phyloP scores from a whole-genome alignment of 78 protist genomes.

The Cavenderia fasciculata region DNA sequence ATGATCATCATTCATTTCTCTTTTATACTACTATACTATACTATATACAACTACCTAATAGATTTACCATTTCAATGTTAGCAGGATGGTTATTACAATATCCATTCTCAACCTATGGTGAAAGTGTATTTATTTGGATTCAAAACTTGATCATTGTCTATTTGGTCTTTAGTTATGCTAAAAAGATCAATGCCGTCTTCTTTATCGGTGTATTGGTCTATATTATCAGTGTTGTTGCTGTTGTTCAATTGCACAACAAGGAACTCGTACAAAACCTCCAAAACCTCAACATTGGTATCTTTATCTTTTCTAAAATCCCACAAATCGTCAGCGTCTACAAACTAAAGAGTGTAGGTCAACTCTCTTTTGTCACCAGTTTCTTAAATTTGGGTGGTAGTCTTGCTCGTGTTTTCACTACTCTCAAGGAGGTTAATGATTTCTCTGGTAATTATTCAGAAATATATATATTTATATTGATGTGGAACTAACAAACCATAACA shows the following conservation, averaged over 20 bases:
- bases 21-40: neutral
- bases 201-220: constrained; percentile 20
- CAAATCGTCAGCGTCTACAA: constrained; percentile 70
- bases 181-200: constrained; percentile 13
- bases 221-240: neutral
- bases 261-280: neutral
- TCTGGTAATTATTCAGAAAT: neutral
- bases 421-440: constrained; percentile 76
- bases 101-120: constrained; percentile 84
- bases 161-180: constrained; percentile 37
- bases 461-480: no score
- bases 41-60: constrained; percentile 14
- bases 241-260: neutral
- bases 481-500: no score
- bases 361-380: constrained; percentile 79
- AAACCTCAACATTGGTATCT: constrained; percentile 22
- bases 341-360: constrained; percentile 81
- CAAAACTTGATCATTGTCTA: constrained; percentile 65
- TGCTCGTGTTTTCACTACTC: constrained; percentile 91
- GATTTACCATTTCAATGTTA: constrained; percentile 38
- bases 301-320: constrained; percentile 55
- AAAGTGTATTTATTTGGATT: constrained; percentile 52
- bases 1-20: neutral
- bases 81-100: neutral
- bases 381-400: constrained; percentile 84